phyloP scores from a whole-genome alignment of 139 green algal species.

The Chlamydomonas applanata region DNA sequence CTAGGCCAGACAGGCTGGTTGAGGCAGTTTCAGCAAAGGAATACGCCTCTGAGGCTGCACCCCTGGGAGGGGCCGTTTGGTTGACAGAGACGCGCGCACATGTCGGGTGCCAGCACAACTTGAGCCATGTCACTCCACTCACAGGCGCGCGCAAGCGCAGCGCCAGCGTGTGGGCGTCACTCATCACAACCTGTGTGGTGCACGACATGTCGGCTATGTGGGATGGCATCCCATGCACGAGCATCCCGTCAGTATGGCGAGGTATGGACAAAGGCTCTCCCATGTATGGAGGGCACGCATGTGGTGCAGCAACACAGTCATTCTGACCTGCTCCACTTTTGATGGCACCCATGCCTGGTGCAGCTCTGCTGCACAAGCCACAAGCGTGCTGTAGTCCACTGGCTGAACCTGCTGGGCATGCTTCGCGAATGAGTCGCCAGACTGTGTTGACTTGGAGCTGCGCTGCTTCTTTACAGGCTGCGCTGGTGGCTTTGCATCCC shows the following conservation, averaged over 20 bases:
- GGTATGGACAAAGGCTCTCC: too few relatives aligned
- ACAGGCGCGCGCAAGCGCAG: constrained; percentile 50
- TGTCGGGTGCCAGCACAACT: constrained; percentile 71
- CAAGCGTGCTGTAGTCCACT: constrained; percentile 67
- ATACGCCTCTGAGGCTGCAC: constrained; percentile 42
- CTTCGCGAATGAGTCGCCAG: too few relatives aligned
- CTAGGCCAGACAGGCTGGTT: constrained; percentile 48
- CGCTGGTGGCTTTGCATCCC: too few relatives aligned
- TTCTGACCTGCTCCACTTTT: constrained; percentile 66
- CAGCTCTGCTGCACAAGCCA: constrained; percentile 42
- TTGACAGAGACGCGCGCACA: constrained; percentile 1
- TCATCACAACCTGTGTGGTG: constrained; percentile 61
- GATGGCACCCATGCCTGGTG: constrained; percentile 51
- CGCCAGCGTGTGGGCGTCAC: constrained; percentile 50
- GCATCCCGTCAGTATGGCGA: too few relatives aligned
- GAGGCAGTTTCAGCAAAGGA: constrained; percentile 32
- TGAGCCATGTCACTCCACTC: constrained; percentile 57
- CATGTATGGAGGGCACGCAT: too few relatives aligned
- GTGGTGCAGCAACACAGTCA: not conserved
- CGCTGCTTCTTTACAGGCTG: too few relatives aligned
- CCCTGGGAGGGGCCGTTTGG: not conserved
- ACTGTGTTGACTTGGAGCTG: too few relatives aligned
- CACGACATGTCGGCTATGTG: too few relatives aligned
- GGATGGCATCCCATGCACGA: too few relatives aligned
- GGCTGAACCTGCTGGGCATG: constrained; percentile 17